Evolutionary conservation across 2,329 filamentous ascomycete species (phyloP).

Genomic region (Decorospora gaudefroyi): DNA sequence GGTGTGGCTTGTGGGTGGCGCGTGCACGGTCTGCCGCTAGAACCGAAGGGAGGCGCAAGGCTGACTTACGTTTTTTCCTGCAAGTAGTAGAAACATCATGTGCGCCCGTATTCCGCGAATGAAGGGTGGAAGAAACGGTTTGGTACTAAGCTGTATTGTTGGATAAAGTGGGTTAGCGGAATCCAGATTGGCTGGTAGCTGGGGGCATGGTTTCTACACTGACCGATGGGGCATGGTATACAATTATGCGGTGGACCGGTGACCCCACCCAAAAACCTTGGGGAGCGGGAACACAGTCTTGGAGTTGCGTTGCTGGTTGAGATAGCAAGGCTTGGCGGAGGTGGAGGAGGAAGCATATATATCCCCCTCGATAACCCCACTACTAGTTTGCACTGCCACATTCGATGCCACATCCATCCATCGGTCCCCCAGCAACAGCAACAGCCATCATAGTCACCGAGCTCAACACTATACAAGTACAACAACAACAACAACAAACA

Average conservation of each 20-base stretch:
- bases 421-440: slow-evolving; percentile 3
- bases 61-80: slow-evolving; percentile 22
- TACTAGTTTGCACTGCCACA: slow-evolving; percentile 11
- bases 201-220: too few relatives aligned
- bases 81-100: slow-evolving; percentile 23
- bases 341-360: slow-evolving; percentile 17
- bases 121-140: neutral
- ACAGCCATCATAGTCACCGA: neutral
- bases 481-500: neutral
- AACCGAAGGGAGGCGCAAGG: slow-evolving; percentile 28
- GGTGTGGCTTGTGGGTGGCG: slow-evolving; percentile 35
- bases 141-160: slow-evolving; percentile 19
- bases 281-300: slow-evolving; percentile 20
- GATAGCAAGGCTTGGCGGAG: slow-evolving; percentile 15
- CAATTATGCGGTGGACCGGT: slow-evolving; percentile 10
- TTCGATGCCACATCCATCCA: slow-evolving; percentile 2
- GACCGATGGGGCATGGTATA: slow-evolving; percentile 12
- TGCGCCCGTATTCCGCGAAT: slow-evolving; percentile 8
- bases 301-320: slow-evolving; percentile 5
- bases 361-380: slow-evolving; percentile 6
- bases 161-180: slow-evolving; percentile 5
- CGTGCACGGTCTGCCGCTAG: slow-evolving; percentile 31
- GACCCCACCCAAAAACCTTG: slow-evolving; percentile 23
- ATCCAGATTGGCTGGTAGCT: slow-evolving; percentile 14
- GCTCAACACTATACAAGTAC: slow-evolving; percentile 1